phyloP scores from a whole-genome alignment of 2,329 filamentous ascomycete species.

The Colletotrichum incanum region DNA sequence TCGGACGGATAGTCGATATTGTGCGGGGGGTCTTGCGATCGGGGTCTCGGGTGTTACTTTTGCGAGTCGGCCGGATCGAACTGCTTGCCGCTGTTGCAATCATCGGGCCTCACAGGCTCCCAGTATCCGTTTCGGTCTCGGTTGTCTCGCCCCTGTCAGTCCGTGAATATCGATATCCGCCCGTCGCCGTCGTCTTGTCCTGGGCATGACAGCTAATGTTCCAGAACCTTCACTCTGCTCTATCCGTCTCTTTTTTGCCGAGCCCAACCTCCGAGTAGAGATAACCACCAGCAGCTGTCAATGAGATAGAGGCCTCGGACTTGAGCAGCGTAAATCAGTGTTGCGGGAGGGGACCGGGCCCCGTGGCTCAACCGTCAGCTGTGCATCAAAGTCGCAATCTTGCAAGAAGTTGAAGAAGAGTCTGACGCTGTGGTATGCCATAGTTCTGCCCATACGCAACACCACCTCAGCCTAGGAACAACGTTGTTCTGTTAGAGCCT shows the following conservation, averaged over 20 bases:
- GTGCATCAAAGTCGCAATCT: background rate
- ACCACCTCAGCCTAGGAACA: background rate
- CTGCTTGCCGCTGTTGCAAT: background rate
- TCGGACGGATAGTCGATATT: background rate
- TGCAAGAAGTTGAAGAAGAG: background rate
- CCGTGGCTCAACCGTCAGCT: background rate
- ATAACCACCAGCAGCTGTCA: background rate
- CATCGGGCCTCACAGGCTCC: background rate
- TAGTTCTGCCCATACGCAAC: background rate
- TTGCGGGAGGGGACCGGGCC: background rate
- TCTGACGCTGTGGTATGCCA: background rate
- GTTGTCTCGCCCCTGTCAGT: background rate
- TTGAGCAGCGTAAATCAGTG: background rate
- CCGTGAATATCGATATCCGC: background rate
- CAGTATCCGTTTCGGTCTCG: slow-evolving; percentile 7
- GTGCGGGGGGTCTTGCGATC: background rate
- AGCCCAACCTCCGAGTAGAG: background rate
- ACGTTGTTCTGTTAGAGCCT: background rate
- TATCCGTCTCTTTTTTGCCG: background rate
- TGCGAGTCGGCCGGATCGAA: background rate
- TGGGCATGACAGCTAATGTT: too few relatives aligned
- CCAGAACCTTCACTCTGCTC: background rate
- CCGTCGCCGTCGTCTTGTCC: background rate
- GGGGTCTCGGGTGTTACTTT: slow-evolving; percentile 12
- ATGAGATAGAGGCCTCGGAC: background rate